Evolutionary conservation across 345 rosid species (phyloP).

Genomic region (Syzygium grande): DNA sequence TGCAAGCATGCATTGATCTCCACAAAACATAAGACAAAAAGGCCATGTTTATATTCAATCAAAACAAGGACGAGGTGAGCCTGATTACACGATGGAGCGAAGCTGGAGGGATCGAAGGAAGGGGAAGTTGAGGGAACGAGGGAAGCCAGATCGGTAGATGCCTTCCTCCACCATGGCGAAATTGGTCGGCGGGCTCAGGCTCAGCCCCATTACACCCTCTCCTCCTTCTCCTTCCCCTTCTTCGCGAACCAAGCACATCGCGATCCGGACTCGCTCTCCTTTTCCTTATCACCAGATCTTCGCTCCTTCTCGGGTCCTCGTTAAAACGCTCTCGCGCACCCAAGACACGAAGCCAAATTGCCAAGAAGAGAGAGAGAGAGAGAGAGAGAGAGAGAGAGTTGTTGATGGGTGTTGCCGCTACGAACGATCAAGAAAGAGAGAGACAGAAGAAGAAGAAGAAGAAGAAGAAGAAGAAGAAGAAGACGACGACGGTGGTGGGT

Average conservation of each 20-base stretch:
- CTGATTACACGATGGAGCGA: slow-evolving; percentile 59
- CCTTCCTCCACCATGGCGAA: slow-evolving; percentile 83
- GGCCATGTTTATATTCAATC: neutral
- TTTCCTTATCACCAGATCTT: neutral
- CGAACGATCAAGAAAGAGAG: neutral
- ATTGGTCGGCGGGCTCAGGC: slow-evolving; percentile 41
- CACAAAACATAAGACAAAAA: neutral
- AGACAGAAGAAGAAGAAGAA: neutral
- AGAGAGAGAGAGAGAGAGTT: neutral
- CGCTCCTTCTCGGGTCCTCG: neutral
- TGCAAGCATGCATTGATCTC: neutral
- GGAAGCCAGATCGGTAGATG: slow-evolving; percentile 68
- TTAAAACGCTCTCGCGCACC: neutral
- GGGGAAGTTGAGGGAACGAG: slow-evolving; percentile 42
- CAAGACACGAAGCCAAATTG: neutral
- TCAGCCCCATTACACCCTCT: neutral
- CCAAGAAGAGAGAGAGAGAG: neutral
- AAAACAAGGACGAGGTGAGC: neutral
- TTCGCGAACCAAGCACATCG: neutral
- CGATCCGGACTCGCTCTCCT: neutral
- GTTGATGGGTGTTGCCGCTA: neutral
- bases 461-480: neutral
- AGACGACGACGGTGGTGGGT: neutral
- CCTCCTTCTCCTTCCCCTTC: neutral
- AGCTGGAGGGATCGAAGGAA: slow-evolving; percentile 66